A percentile compares a stretch with the other conserved stretches of the same genome.
Evolutionary conservation across 176 grass and related monocot species (phyloP).

Genomic region (Miscanthus lutarioriparius): DNA sequence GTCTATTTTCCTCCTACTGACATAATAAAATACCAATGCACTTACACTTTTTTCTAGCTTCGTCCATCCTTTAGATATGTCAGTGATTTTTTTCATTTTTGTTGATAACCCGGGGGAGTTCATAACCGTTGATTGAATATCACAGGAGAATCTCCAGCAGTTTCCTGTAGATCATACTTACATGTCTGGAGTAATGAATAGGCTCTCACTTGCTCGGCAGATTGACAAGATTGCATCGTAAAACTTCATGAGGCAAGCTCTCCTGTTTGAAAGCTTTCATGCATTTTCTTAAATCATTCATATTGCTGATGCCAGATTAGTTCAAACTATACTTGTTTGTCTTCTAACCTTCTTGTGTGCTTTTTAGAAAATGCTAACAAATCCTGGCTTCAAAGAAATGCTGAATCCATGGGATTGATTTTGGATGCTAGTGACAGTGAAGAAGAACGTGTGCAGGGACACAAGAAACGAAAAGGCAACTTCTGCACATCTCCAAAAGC

Average conservation of each 20-base stretch:
- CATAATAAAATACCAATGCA: not conserved
- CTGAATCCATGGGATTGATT: slow-evolving; percentile 74
- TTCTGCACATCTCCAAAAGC: slow-evolving; percentile 66
- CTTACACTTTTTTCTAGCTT: not conserved
- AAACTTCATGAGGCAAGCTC: slow-evolving; percentile 67
- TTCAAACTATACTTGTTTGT: not conserved
- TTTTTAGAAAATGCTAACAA: slow-evolving; percentile 80
- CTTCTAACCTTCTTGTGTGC: slow-evolving; percentile 4
- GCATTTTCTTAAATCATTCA: slow-evolving; percentile 5
- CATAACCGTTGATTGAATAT: slow-evolving; percentile 35
- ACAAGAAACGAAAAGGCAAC: slow-evolving; percentile 60
- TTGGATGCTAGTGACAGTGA: slow-evolving; percentile 73
- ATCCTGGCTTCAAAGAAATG: slow-evolving; percentile 79
- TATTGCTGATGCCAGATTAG: not conserved
- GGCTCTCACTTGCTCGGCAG: slow-evolving; percentile 75
- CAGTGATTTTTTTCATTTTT: not conserved
- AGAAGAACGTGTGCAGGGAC: slow-evolving; percentile 58
- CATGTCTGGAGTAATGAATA: slow-evolving; percentile 73
- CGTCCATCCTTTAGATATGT: not conserved
- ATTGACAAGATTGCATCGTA: slow-evolving; percentile 74
- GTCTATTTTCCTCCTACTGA: slow-evolving; percentile 3
- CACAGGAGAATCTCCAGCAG: slow-evolving; percentile 83
- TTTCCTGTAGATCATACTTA: slow-evolving; percentile 84
- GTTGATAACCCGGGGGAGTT: slow-evolving; percentile 14
- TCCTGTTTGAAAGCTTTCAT: slow-evolving; percentile 13